A percentile compares a stretch with the other conserved stretches of the same genome.
Evolutionary conservation across 257 asterid species (phyloP).

Genomic region (Jacaranda copaia): DNA sequence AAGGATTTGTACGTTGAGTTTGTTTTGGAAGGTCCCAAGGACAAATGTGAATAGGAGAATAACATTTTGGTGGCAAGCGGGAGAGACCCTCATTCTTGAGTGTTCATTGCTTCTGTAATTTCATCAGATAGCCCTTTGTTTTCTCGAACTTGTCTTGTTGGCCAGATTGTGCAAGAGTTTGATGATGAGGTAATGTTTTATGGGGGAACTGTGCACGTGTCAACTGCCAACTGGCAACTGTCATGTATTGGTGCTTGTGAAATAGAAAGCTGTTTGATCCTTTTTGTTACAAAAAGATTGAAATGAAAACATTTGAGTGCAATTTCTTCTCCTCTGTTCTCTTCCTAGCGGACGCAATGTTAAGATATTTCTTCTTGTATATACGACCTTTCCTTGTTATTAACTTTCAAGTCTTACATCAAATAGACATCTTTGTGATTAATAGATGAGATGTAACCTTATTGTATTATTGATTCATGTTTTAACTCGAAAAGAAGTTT

Average conservation of each 20-base stretch:
- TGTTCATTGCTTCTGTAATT: slow-evolving; percentile 10
- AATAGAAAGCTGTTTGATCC: slow-evolving; percentile 25
- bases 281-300: neutral
- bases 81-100: slow-evolving; percentile 12
- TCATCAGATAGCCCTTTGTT: neutral
- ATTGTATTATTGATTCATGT: no score
- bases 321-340: neutral
- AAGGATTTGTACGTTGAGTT: slow-evolving; percentile 84
- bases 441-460: no score
- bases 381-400: neutral
- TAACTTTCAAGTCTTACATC: no score
- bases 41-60: slow-evolving; percentile 36
- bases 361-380: neutral
- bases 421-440: no score
- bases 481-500: no score
- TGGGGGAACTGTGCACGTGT: slow-evolving; percentile 11
- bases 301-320: neutral
- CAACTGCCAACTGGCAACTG: no score
- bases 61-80: neutral
- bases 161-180: no score
- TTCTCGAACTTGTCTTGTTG: no score
- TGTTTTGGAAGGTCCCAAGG: slow-evolving; percentile 65
- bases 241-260: slow-evolving; percentile 32
- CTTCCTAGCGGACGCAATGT: neutral
- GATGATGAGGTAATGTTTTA: neutral